Conservation (phyloP, 495 filamentous ascomycete genomes). For the Halenospora varia region DNA sequence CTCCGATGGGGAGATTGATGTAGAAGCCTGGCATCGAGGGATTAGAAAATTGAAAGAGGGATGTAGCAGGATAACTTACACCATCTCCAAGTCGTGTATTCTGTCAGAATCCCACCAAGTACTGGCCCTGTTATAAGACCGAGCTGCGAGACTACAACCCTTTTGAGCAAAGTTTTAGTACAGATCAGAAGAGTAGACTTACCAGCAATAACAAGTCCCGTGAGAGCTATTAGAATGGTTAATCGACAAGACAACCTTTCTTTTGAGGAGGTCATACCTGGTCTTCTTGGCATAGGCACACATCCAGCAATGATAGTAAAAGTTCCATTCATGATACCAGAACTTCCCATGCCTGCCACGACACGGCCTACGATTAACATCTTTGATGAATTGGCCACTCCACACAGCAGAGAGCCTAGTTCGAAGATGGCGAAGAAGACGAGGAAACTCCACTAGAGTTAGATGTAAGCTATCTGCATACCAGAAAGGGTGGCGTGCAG, state of each 20-base stretch:
- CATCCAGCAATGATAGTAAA: constrained; percentile 46
- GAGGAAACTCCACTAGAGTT: constrained; percentile 41
- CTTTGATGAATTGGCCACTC: constrained; percentile 41
- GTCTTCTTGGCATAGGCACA: constrained; percentile 42
- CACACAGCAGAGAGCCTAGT: constrained; percentile 51
- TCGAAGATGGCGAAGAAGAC: constrained; percentile 43
- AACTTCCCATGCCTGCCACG: constrained; percentile 46
- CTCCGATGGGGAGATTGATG: constrained; percentile 60
- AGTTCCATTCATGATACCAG: constrained; percentile 47
- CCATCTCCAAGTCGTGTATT: constrained; percentile 44
- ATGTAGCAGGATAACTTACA: constrained; percentile 27
- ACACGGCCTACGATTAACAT: constrained; percentile 52
- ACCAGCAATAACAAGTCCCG: constrained; percentile 43
- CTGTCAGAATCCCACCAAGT: constrained; percentile 60
- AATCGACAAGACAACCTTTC: constrained; percentile 24
- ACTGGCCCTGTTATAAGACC: constrained; percentile 47
- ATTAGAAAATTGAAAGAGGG: not conserved
- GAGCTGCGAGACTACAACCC: constrained; percentile 39
- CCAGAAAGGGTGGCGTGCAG: not conserved
- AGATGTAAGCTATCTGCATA: not conserved
- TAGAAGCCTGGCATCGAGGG: constrained; percentile 42
- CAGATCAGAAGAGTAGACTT: constrained; percentile 40
- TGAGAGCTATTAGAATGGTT: constrained; percentile 43
- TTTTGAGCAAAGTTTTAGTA: too few relatives aligned
- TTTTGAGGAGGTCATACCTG: constrained; percentile 29